Evolutionary conservation across 2,329 filamentous ascomycete genomes (phyloP), one percentile per base, ranked within the genome.

Genomic region (Stagonosporopsis cucurbitacearum): DNA sequence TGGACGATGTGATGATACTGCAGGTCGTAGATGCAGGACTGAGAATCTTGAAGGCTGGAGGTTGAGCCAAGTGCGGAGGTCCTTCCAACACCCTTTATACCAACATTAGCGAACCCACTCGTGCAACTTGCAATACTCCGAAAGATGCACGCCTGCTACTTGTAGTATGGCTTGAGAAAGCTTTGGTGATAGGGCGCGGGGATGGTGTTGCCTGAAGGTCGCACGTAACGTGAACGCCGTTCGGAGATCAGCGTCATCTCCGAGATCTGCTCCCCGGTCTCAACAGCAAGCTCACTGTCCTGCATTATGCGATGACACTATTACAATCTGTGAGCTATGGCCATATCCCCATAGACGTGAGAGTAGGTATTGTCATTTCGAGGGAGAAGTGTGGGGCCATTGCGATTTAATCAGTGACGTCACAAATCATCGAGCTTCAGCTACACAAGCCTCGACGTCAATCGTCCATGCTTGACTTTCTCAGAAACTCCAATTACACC

Each of bases 361-460:
- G 9, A 4, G 13, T 13, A 30, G 2, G 13, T 30, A 30, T n/a
- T n/a, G n/a, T 12, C 8, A 30, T 30, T 9, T 4, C 28, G 30
- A 32, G 30, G 13, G 30, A 32, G 13, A 32, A 32, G n/a, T 32
- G 30, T 32, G 30, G 30, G 30, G 23, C 36, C 15, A 19, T 2
- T 20, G n/a, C 35, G 19, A 17, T 11, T 37, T 12, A 19, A 11
- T 17, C 17, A 20, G 41, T 55, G 52, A 55, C 52, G 52, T 55
- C 52, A 55, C n/a, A 55, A 7, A 13, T 50, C 52, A 46, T 54
- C 28, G 51, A 49, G 42, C 41, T 42, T n/a, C 37, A 51, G 44
- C 44, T 44, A 56, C 54, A 39, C 23, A 51, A 56, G 47, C 36
- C 50, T 50, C 35, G 47, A 56, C 53, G 53, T 56, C 53, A 51